Evolutionary conservation across 805 yeast species (phyloP), one percentile per base, ranked within the genome.

Genomic region (Sungouiozyma intestinalis): DNA sequence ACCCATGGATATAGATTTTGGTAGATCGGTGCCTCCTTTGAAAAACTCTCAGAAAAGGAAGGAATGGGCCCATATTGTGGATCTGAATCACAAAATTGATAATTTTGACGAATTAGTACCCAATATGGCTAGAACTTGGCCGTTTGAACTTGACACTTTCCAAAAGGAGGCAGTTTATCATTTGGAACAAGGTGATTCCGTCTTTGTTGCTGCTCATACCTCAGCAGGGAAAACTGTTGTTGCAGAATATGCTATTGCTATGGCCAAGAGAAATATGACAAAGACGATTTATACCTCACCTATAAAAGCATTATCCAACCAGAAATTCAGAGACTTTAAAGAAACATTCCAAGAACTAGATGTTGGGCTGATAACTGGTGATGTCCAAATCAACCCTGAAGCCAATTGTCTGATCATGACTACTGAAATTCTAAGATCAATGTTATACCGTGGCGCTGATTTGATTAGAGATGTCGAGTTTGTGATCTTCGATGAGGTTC

Each of bases 171-270:
- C 99, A 0, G 83, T 92, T 0, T 92, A 84, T 57, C 97, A 88
- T 62, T 68, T 92, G 46, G 99, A 92, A 57, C 95, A 87, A 62
- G 97, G 97, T 33, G 98, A 92, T 57, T 90, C 97, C 6, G 99
- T 92, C 3, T 92, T 92, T 64, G 95, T 92, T 2, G 97, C 97
- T 3, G 99, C 99, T 0, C 98, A 90, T 62, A 90, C 98, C 0
- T 90, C 97, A 3, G 98, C 98, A 0, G 98, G 98, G 64, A 90
- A 90, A 57, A 90, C 98, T 0, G 98, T 90, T 3, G 95, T 92
- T 19, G 98, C 98, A 0, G 98, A 90, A 59, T 90, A 90, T 58
- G 97, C 97, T 3, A 92, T 90, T 61, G 95, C 97, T 3, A 81
- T 90, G 95, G 94, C 97, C 1, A 76, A 80, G 46, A 71, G 95